Evolutionary conservation across 768 basidiomycete species (phyloP).

Genomic region (Suillus cothurnatus): DNA sequence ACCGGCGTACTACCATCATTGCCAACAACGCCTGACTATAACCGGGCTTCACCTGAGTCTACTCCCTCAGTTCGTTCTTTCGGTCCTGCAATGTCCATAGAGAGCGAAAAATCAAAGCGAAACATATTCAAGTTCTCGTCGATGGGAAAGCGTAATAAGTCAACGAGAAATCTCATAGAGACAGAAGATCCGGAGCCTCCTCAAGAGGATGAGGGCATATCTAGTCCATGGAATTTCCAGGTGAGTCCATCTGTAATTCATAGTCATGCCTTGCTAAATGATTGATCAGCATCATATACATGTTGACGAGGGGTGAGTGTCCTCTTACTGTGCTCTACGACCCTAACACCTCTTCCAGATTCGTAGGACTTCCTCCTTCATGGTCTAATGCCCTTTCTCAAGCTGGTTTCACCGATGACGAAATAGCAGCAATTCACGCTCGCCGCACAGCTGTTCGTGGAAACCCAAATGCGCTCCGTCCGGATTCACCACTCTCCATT

Average conservation of each 20-base stretch:
- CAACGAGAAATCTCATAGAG: conserved; percentile 27
- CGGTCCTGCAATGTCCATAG: conserved; percentile 21
- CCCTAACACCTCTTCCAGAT: conserved; percentile 36
- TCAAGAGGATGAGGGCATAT: conserved; percentile 58
- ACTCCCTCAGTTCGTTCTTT: conserved; percentile 10
- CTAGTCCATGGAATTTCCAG: conserved; percentile 77
- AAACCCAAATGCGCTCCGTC: conserved; percentile 7
- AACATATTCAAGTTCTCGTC: conserved; percentile 39
- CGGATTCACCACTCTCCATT: conserved; percentile 32
- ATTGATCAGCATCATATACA: conserved; percentile 68
- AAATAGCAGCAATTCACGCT: conserved; percentile 61
- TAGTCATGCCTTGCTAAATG: conserved; percentile 3
- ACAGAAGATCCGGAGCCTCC: conserved; percentile 18
- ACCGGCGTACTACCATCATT: conserved; percentile 20
- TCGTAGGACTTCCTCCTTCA: conserved; percentile 69
- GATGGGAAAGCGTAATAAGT: conserved; percentile 37
- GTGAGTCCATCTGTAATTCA: conserved; percentile 37
- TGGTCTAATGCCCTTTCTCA: conserved; percentile 65
- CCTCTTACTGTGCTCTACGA: conserved; percentile 2
- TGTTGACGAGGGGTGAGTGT: conserved; percentile 70
- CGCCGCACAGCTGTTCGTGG: conserved; percentile 27
- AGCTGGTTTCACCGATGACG: conserved; percentile 68
- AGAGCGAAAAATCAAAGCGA: conserved; percentile 31
- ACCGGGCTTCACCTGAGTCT: conserved; percentile 17
- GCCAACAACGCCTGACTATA: conserved; percentile 26